phyloP scores from a whole-genome alignment of 768 basidiomycete species.

The Xanthoconium stramineum region DNA sequence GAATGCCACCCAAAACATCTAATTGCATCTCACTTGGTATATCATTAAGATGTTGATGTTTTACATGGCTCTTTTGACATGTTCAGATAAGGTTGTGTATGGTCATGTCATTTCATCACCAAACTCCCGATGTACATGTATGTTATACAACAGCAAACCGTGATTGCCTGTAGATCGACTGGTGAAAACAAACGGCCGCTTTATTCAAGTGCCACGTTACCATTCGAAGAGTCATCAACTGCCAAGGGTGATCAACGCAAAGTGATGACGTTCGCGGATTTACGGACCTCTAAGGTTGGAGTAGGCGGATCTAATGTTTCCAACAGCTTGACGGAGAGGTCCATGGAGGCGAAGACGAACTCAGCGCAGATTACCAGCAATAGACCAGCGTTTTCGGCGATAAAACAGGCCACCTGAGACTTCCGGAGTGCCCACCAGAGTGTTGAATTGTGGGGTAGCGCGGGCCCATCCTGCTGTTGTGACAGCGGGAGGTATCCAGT shows the following conservation, averaged over 20 bases:
- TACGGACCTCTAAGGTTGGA: slow-evolving; percentile 51
- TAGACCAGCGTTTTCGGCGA: slow-evolving; percentile 51
- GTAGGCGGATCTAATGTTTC: slow-evolving; percentile 56
- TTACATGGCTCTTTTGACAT: too few species aligned
- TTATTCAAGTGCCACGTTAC: slow-evolving; percentile 27
- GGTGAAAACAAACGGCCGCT: not conserved
- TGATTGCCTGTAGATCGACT: slow-evolving; percentile 39
- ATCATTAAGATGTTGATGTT: too few species aligned
- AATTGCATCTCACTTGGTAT: too few species aligned
- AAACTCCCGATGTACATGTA: slow-evolving; percentile 40
- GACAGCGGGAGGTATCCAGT: not conserved
- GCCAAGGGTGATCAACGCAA: not conserved
- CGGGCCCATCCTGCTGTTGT: not conserved
- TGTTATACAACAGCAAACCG: slow-evolving; percentile 47
- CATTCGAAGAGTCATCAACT: slow-evolving; percentile 62
- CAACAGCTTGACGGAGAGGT: slow-evolving; percentile 60
- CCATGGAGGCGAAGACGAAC: slow-evolving; percentile 59
- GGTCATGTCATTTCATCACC: too few species aligned
- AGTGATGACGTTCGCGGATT: not conserved
- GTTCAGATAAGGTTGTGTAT: too few species aligned
- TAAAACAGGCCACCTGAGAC: not conserved
- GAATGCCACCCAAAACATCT: too few species aligned
- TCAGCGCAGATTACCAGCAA: slow-evolving; percentile 56
- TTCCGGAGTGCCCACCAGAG: not conserved
- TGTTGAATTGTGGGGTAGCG: not conserved